Percentiles rank a stretch among this genome's conserved stretches.
Conservation (phyloP, 1,139 yeast genomes). For the Saccharomycopsis hybrid region DNA sequence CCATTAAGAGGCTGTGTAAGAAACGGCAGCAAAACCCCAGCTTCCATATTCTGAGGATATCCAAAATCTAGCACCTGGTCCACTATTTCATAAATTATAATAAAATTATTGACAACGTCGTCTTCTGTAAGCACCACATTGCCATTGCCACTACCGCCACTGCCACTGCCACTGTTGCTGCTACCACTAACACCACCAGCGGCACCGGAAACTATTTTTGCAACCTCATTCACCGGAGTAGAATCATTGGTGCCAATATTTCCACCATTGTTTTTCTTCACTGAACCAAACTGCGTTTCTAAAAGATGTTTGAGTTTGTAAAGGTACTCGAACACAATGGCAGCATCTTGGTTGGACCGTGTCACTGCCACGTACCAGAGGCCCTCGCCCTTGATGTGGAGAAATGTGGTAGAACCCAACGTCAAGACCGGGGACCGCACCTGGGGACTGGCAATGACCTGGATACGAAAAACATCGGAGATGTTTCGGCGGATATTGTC, state of each 20-base stretch:
- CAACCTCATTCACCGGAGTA: conserved; percentile 5
- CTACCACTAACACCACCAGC: too few relatives aligned
- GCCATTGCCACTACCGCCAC: conserved; percentile 1
- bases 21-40: conserved; percentile 24
- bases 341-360: conserved; percentile 82
- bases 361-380: conserved; percentile 85
- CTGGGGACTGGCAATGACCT: conserved; percentile 54
- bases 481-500: conserved; percentile 67
- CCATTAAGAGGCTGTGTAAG: conserved; percentile 1
- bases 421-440: conserved; percentile 79
- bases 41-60: conserved; percentile 68
- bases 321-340: conserved; percentile 71
- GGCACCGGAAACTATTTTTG: conserved; percentile 7
- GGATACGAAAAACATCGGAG: conserved; percentile 87
- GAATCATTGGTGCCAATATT: conserved; percentile 20
- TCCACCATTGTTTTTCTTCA: neutral
- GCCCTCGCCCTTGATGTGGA: conserved; percentile 64
- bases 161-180: too few relatives aligned
- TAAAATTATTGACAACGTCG: conserved; percentile 53
- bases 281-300: conserved; percentile 19
- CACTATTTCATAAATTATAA: conserved; percentile 63
- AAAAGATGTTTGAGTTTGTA: conserved; percentile 51
- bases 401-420: conserved; percentile 85
- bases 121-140: conserved; percentile 34
- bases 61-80: conserved; percentile 82